Percentiles rank a stretch among this genome's conserved stretches.
Evolutionary conservation across 2,329 filamentous ascomycete species (phyloP).

Genomic region (Botrytis aclada): DNA sequence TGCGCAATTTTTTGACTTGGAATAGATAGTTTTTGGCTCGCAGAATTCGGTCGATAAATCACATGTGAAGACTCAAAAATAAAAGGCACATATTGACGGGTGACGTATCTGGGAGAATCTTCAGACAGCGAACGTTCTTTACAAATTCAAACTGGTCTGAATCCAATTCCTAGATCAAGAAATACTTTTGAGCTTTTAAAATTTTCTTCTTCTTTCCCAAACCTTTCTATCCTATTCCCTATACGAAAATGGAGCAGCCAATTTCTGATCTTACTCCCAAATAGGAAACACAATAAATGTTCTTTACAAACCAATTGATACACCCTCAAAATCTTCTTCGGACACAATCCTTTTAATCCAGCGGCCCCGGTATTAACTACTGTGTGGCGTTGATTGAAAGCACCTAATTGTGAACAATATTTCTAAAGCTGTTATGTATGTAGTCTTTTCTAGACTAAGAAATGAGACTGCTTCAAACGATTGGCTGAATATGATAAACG

Average conservation of each 20-base stretch:
- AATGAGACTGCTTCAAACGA: not conserved
- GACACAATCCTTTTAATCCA: not conserved
- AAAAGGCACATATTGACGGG: not conserved
- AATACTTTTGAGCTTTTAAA: not conserved
- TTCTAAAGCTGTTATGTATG: not conserved
- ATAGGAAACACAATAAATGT: not conserved
- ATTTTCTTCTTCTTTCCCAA: not conserved
- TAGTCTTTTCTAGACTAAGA: not conserved
- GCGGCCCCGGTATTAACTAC: not conserved
- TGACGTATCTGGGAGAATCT: not conserved
- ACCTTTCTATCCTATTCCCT: not conserved
- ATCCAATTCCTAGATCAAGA: not conserved
- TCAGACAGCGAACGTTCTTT: too few species aligned
- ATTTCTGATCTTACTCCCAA: not conserved
- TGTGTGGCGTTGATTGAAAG: not conserved
- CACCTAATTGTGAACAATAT: not conserved
- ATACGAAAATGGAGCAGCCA: not conserved
- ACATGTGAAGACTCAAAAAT: not conserved
- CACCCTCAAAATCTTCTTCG: not conserved
- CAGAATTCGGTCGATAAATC: not conserved
- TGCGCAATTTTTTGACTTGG: not conserved
- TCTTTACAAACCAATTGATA: not conserved
- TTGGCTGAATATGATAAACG: not conserved
- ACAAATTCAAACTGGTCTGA: not conserved
- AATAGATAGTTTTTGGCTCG: not conserved